A percentile compares a stretch with the other conserved stretches of the same genome.
Conservation (phyloP, 2,329 filamentous ascomycete species). For the Xylaria arbuscula region DNA sequence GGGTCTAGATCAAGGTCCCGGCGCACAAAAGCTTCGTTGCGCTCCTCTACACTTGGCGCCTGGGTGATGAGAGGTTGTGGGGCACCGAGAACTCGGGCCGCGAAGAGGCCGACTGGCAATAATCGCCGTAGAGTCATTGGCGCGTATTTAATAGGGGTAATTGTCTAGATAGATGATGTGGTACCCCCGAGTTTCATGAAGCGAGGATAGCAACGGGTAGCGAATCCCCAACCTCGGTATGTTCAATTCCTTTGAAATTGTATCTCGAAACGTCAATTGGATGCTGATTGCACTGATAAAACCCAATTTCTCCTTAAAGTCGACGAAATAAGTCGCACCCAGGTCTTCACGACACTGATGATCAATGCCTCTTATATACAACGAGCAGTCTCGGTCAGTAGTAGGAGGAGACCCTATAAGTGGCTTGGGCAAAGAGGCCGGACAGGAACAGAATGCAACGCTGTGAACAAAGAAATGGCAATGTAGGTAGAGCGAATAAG, state of each 20-base stretch:
- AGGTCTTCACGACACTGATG: neutral
- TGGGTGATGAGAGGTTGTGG: constrained; percentile 61
- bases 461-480: neutral
- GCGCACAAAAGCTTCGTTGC: constrained; percentile 51
- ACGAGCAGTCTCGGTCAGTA: neutral
- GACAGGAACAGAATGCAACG: neutral
- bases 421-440: neutral
- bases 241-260: neutral
- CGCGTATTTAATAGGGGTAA: neutral
- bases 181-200: neutral
- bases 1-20: constrained; percentile 57
- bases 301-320: neutral
- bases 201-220: neutral
- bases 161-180: neutral
- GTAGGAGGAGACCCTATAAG: neutral
- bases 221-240: neutral
- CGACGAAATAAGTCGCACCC: constrained; percentile 1
- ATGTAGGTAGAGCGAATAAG: neutral
- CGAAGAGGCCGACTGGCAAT: constrained; percentile 38
- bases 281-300: neutral
- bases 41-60: constrained; percentile 54
- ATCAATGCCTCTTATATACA: neutral
- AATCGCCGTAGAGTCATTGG: constrained; percentile 36
- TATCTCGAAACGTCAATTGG: neutral
- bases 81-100: constrained; percentile 40